Conservation (phyloP, 75 land plant genomes). For the Sequoiadendron giganteum region DNA sequence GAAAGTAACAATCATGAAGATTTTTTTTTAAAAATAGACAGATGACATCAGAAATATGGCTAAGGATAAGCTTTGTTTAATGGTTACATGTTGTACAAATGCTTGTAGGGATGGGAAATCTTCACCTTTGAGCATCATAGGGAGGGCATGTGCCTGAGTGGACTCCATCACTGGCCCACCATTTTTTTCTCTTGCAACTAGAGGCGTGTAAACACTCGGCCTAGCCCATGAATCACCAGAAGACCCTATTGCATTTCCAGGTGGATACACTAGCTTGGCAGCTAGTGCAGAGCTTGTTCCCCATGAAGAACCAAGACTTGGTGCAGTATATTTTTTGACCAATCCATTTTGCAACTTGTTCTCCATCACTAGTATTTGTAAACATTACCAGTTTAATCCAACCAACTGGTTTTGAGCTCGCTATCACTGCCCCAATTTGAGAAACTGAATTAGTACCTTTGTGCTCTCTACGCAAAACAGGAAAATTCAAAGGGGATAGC, state of each 20-base stretch:
- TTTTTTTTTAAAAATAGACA: too few relatives aligned
- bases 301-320: constrained; percentile 27
- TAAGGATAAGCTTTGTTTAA: too few relatives aligned
- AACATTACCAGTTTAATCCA: constrained; percentile 63
- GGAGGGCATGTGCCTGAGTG: constrained; percentile 36
- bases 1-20: too few relatives aligned
- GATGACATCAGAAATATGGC: too few relatives aligned
- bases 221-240: constrained; percentile 14
- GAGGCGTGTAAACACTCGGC: constrained; percentile 53
- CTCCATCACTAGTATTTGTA: constrained; percentile 21
- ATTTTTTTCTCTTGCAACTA: constrained; percentile 34
- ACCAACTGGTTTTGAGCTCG: constrained; percentile 54
- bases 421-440: constrained; percentile 32
- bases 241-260: constrained; percentile 13
- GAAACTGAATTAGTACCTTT: constrained; percentile 56
- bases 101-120: constrained; percentile 92
- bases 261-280: background rate
- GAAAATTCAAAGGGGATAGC: constrained; percentile 92
- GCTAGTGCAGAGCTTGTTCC: constrained; percentile 13
- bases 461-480: constrained; percentile 84
- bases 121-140: constrained; percentile 83
- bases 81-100: constrained; percentile 41
- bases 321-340: constrained; percentile 1
- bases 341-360: constrained; percentile 7
- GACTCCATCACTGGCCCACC: background rate